These are phyloP conservation scores for Platismatia glauca DNA, from an alignment of 495 filamentous ascomycete species.

Conservation along the genomic window DNA sequence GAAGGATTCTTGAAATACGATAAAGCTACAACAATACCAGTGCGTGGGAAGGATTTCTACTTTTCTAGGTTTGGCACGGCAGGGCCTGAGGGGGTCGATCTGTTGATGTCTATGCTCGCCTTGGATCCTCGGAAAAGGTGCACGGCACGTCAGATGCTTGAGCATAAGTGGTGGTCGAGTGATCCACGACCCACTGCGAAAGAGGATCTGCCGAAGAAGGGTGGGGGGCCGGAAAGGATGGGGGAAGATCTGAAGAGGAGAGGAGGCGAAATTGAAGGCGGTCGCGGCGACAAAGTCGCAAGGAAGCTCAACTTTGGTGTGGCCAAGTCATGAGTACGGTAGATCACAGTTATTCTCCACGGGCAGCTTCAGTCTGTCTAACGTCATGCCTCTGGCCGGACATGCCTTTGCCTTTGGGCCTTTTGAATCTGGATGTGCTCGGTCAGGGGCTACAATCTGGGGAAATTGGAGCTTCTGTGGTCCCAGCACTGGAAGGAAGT, in stretches of 20 bases:
- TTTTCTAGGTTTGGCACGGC: conserved; percentile 63
- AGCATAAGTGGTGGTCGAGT: conserved; percentile 77
- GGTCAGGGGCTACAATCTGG: background rate
- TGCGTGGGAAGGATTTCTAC: conserved; percentile 61
- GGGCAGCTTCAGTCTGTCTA: background rate
- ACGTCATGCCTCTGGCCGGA: background rate
- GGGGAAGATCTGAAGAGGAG: conserved; percentile 75
- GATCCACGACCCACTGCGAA: conserved; percentile 79
- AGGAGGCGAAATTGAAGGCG: conserved; percentile 62
- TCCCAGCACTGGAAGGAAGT: background rate
- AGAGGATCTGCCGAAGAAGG: conserved; percentile 67
- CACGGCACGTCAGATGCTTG: conserved; percentile 63
- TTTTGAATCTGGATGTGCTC: background rate
- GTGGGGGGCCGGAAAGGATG: conserved; percentile 61
- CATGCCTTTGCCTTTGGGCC: background rate
- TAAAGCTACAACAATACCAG: conserved; percentile 42
- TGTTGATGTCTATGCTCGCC: conserved; percentile 75
- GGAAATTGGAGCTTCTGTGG: background rate
- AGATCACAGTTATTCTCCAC: conserved; percentile 2
- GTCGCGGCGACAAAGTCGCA: conserved; percentile 62
- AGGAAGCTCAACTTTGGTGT: conserved; percentile 77
- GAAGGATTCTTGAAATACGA: conserved; percentile 62
- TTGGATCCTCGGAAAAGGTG: conserved; percentile 79
- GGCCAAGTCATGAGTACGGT: conserved; percentile 43
- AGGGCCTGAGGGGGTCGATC: conserved; percentile 71